Base-by-base conservation (phyloP, 2,329 filamentous ascomycete genomes). In the Fusarium decemcellulare region DNA sequence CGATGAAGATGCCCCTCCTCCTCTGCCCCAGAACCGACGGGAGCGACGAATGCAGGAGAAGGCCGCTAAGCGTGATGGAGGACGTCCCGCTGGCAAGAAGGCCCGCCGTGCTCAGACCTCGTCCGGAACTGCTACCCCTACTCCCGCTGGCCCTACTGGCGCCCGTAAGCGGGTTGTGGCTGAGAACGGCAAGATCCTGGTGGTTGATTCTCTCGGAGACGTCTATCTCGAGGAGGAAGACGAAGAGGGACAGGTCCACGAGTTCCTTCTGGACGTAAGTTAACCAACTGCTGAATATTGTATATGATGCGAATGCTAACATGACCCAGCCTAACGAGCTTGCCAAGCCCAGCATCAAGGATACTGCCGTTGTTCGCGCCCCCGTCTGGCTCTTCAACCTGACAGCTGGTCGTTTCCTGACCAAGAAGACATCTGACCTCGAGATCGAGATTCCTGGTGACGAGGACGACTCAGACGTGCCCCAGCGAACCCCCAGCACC, bases 211-310 rank as follows among this genome's bases (percentile, higher is more conserved):
- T 1, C 85, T 92, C 10, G 96, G 96, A 30, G 94, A 98, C 74
- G 96, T 99, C 12, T 99, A 93, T 77, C 85, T 99, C n/a, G 95
- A 98, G 81, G 93, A 97, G 77, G 88, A 93, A 74, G 93, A 94
- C 54, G 94, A 95, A 72, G 93, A 98, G 27, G 96, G 96, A 56
- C 90, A 93, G 59, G 87, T 90, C 34, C 88, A 92, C 72, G 93
- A 98, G 78, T 97, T 91, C 77, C 83, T 98, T 68, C 90, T 99
- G 64, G 95, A 99, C 78, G 90, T 98, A 82, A 86, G 92, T 88
- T 54, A 10, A 29, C 12, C 30, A 29, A 42, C 15, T 6, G 14
- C 43, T 32, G 10, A 36, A 23, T 23, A 23, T 23, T 58, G 5
- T 54, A 9, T 27, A 14, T 40, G 34, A 27, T 32, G n/a, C 16